Evolutionary conservation across 2,329 filamentous ascomycete genomes (phyloP).

Genomic region (Paraconiothyrium sp.): DNA sequence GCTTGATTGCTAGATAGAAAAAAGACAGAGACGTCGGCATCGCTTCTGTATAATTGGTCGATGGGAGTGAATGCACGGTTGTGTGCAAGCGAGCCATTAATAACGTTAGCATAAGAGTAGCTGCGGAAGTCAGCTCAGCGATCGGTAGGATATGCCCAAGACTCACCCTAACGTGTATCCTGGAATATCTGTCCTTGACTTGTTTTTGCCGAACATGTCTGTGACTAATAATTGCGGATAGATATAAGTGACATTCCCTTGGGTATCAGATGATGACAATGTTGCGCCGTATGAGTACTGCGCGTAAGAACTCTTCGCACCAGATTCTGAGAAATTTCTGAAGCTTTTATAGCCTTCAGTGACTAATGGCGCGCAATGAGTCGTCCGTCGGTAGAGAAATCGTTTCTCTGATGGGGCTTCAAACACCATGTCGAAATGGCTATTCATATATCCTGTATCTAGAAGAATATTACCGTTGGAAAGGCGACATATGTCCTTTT

Average conservation of each 20-base stretch:
- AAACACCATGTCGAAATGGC: constrained; percentile 23
- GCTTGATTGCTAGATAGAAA: constrained; percentile 39
- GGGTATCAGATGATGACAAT: background rate
- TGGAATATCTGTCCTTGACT: background rate
- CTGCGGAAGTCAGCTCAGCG: background rate
- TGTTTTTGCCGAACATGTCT: background rate
- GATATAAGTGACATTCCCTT: background rate
- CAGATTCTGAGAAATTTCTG: background rate
- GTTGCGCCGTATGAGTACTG: background rate
- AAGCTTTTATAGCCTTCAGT: constrained; percentile 1
- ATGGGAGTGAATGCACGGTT: background rate
- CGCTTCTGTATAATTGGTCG: constrained; percentile 14
- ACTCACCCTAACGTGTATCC: constrained; percentile 2
- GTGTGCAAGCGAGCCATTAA: background rate
- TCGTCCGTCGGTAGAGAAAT: background rate
- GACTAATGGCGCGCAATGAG: constrained; percentile 32
- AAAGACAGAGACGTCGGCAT: constrained; percentile 42
- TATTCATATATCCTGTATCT: constrained; percentile 24
- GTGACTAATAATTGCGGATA: background rate
- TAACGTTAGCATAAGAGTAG: constrained; percentile 1
- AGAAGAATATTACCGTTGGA: constrained; percentile 16
- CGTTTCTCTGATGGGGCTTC: constrained; percentile 17
- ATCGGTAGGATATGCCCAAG: no score
- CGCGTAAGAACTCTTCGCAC: background rate
- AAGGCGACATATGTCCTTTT: constrained; percentile 14